phyloP scores from a whole-genome alignment of 305 asterid genomes.

The Plantago lanceolata region DNA sequence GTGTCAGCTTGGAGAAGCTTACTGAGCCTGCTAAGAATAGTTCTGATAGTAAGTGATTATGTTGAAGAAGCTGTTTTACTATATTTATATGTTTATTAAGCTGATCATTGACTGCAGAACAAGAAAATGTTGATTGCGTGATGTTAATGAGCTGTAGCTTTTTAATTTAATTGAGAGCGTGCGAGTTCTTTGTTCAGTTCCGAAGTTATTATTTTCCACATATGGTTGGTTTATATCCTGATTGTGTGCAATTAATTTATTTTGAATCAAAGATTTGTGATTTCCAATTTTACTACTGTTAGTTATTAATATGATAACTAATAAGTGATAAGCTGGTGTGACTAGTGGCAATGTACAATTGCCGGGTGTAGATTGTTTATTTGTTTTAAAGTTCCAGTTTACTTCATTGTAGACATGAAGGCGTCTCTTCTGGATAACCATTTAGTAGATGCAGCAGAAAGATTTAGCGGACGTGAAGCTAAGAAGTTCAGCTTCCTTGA shows the following conservation, averaged over 20 bases:
- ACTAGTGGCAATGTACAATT: background rate
- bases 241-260: no score
- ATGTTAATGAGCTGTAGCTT: background rate
- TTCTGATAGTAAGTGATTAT: conserved; percentile 47
- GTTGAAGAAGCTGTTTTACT: background rate
- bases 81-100: background rate
- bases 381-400: conserved; percentile 2
- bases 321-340: no score
- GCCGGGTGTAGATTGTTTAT: conserved; percentile 9
- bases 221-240: background rate
- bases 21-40: conserved; percentile 29
- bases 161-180: background rate
- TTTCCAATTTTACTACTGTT: background rate
- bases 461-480: conserved; percentile 61
- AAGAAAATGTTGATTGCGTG: background rate
- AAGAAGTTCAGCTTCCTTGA: conserved; percentile 73
- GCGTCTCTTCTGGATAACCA: conserved; percentile 33
- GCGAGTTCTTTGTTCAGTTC: background rate
- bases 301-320: background rate
- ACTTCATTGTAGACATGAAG: conserved; percentile 49
- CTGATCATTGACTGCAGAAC: background rate
- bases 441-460: conserved; percentile 46
- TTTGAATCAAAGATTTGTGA: background rate
- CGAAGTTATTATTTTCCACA: no score
- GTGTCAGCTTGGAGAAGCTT: conserved; percentile 29